Evolutionary conservation across 345 rosid species (phyloP).

Genomic region (Odontarrhena argentea): DNA sequence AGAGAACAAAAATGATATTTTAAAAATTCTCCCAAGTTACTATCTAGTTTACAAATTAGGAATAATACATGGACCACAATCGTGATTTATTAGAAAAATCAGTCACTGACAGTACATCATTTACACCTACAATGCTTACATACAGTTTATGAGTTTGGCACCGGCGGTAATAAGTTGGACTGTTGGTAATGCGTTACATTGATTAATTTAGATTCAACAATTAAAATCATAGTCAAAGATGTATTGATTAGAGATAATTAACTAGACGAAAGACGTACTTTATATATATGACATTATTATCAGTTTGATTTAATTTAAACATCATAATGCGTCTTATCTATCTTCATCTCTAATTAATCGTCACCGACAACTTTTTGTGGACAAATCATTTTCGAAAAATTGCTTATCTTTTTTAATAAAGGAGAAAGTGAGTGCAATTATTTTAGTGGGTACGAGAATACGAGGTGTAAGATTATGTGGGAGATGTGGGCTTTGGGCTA

Average conservation of each 20-base stretch:
- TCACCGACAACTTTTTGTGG: conserved; percentile 6
- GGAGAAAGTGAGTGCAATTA: not conserved
- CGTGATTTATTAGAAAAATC: conserved; percentile 3
- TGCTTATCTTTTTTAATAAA: not conserved
- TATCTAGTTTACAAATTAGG: not conserved
- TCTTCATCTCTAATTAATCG: conserved; percentile 29
- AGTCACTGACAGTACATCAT: conserved; percentile 10
- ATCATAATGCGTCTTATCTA: conserved; percentile 21
- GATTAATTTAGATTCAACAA: conserved; percentile 22
- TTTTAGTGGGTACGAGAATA: not conserved
- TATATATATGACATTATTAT: conserved; percentile 23
- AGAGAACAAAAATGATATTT: too few relatives aligned
- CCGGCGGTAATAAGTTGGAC: conserved; percentile 1
- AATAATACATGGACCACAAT: not conserved
- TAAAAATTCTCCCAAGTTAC: too few relatives aligned
- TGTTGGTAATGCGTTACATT: conserved; percentile 26
- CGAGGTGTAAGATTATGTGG: too few relatives aligned
- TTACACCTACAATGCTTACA: conserved; percentile 19
- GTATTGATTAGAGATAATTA: conserved; percentile 30
- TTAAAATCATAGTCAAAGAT: conserved; percentile 30
- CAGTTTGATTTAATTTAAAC: conserved; percentile 21
- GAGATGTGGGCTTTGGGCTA: conserved; percentile 1
- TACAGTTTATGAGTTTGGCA: conserved; percentile 13
- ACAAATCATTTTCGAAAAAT: not conserved
- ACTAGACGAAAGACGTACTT: conserved; percentile 16